Percentiles rank a stretch among this genome's conserved stretches.
Evolutionary conservation across 202 grass and related monocot species (phyloP).

Genomic region (Schoenoplectus tabernaemontani): DNA sequence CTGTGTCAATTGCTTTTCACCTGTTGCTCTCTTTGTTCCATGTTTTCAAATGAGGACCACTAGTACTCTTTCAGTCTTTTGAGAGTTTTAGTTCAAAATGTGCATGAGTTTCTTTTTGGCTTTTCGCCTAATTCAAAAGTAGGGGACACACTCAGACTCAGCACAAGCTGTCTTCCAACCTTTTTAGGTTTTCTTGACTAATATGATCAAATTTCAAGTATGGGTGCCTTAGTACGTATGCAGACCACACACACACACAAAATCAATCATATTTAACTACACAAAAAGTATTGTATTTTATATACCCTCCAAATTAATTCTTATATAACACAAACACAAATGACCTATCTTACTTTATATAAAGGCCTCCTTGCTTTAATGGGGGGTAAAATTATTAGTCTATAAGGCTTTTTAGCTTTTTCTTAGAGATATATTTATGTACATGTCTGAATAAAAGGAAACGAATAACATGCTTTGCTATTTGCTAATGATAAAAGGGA

Average conservation of each 20-base stretch:
- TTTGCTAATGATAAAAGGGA: background rate
- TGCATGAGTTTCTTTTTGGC: background rate
- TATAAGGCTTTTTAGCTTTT: background rate
- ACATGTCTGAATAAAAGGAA: background rate
- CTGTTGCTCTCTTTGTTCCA: background rate
- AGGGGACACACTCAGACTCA: background rate
- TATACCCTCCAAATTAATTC: too few species aligned
- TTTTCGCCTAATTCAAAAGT: conserved; percentile 17
- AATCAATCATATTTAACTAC: too few species aligned
- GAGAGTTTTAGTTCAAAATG: background rate
- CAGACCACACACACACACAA: too few species aligned
- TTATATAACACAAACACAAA: too few species aligned
- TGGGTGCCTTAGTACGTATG: too few species aligned
- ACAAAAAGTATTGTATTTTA: too few species aligned
- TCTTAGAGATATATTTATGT: background rate
- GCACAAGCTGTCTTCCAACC: background rate
- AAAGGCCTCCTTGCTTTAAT: too few species aligned
- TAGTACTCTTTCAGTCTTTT: too few species aligned
- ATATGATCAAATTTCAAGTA: background rate
- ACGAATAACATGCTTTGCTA: background rate
- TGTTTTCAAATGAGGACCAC: background rate
- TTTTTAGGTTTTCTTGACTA: conserved; percentile 8
- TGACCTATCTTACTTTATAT: too few species aligned
- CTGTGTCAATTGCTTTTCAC: background rate
- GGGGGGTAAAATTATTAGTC: background rate